phyloP scores from a whole-genome alignment of 164 flowering plant species.

The Kingdonia uniflora region DNA sequence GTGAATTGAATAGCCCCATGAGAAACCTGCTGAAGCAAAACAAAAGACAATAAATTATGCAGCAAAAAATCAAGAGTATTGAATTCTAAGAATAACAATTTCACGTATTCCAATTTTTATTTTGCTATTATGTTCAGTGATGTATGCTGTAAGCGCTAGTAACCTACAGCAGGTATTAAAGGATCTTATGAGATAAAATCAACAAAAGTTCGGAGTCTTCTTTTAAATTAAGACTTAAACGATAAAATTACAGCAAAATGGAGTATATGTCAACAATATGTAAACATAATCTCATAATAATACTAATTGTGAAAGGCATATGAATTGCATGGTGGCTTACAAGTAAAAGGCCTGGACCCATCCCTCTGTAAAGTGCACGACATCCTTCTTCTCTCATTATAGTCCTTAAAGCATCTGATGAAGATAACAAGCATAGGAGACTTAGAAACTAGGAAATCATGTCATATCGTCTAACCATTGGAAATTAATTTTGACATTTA shows the following conservation, averaged over 20 bases:
- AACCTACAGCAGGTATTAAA: too few relatives aligned
- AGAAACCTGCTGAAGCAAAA: constrained; percentile 77
- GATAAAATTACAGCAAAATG: not conserved
- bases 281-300: not conserved
- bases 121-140: too few relatives aligned
- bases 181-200: too few relatives aligned
- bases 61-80: too few relatives aligned
- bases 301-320: not conserved
- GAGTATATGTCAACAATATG: not conserved
- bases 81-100: too few relatives aligned
- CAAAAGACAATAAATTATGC: constrained; percentile 5
- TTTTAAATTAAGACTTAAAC: not conserved
- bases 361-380: constrained; percentile 78
- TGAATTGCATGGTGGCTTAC: constrained; percentile 25
- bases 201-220: not conserved
- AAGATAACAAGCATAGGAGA: too few relatives aligned
- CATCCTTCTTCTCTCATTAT: constrained; percentile 95
- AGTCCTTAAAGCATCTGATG: constrained; percentile 87
- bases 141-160: too few relatives aligned
- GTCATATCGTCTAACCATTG: too few relatives aligned
- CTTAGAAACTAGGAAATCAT: too few relatives aligned
- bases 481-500: too few relatives aligned
- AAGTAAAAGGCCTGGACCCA: constrained; percentile 82
- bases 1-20: constrained; percentile 99
- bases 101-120: too few relatives aligned